These are phyloP conservation scores for Globisporangium mamillatum DNA, from an alignment of 352 stramenopile genomes.

Conservation along the genomic window DNA sequence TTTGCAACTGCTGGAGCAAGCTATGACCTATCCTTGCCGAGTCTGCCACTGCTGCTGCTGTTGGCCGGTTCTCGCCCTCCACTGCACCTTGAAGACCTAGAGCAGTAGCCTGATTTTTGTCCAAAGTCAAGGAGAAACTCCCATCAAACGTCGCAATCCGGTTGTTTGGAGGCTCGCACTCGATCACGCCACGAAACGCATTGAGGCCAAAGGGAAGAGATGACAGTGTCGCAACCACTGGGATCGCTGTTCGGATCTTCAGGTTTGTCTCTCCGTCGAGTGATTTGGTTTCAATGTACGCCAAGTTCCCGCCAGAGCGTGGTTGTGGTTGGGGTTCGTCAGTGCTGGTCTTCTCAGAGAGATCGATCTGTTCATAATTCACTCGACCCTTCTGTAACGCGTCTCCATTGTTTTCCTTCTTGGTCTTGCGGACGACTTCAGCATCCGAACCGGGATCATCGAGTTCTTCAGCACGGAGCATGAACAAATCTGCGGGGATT, in stretches of 20 bases:
- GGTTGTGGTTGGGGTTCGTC: constrained; percentile 14
- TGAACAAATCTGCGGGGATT: constrained; percentile 67
- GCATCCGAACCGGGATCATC: constrained; percentile 41
- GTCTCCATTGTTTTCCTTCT: not conserved
- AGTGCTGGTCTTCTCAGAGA: not conserved
- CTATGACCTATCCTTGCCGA: constrained; percentile 7
- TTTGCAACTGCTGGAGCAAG: constrained; percentile 26
- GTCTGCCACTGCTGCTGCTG: not conserved
- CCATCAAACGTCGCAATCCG: constrained; percentile 84
- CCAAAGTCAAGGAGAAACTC: constrained; percentile 49
- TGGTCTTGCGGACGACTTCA: constrained; percentile 6
- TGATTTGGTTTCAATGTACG: constrained; percentile 86
- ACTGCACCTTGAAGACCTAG: constrained; percentile 26
- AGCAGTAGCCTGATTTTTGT: constrained; percentile 28
- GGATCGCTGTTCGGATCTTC: constrained; percentile 77
- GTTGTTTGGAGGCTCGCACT: constrained; percentile 82
- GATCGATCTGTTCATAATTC: constrained; percentile 16
- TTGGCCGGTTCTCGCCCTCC: not conserved
- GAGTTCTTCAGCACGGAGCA: constrained; percentile 53
- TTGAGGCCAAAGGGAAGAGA: constrained; percentile 31
- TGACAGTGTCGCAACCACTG: constrained; percentile 40
- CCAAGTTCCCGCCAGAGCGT: constrained; percentile 35
- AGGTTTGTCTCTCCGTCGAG: constrained; percentile 84
- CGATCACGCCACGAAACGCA: constrained; percentile 50
- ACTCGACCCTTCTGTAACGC: constrained; percentile 3